Evolutionary conservation across 2,329 filamentous ascomycete species (phyloP), one percentile per base, ranked within the genome.

Genomic region (Apiospora arundinis): DNA sequence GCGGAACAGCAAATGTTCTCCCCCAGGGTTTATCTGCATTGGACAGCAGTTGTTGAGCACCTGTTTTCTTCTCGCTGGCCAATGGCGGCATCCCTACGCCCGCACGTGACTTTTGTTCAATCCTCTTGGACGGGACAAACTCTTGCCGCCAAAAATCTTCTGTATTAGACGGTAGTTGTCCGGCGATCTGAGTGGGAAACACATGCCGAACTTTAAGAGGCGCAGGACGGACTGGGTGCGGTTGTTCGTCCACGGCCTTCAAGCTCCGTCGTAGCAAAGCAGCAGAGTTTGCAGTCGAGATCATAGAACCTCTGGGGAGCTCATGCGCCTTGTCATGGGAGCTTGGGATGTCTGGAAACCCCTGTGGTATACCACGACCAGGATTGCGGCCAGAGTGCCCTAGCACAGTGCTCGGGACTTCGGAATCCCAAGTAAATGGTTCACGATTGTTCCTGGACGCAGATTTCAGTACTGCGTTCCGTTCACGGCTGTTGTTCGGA

Each of bases 381-480:
- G 32, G 32, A 63, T 40, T 40, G 21, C 32, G 9, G 32, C 32
- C 56, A 40, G 32, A 40, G 4, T 40, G 32, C 32, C 32, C 56
- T 63, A 63, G 28, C 18, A 12, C 32, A 40, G 18, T n/a, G 18
- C 56, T 40, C 7, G 56, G 32, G 56, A 11, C 32, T 40, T 63
- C 5, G 9, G 32, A 5, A 6, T 40, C 18, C 32, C 32, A n/a
- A 40, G 9, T 40, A 1, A 11, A 9, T 40, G 37, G 18, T 40
- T 40, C 32, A 40, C 11, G 28, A 37, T n/a, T 16, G 56, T 37
- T 37, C 18, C 56, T 63, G 56, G 18, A 32, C 56, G 56, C 56
- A 63, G 28, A 63, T n/a, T 63, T 63, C 56, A 63, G 56, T 40
- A 28, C 56, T 40, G 56, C 56, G 56, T 63, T 40, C 32, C 4